Conservation (phyloP, 805 yeast genomes). For the Yamadazyma scolyti region DNA sequence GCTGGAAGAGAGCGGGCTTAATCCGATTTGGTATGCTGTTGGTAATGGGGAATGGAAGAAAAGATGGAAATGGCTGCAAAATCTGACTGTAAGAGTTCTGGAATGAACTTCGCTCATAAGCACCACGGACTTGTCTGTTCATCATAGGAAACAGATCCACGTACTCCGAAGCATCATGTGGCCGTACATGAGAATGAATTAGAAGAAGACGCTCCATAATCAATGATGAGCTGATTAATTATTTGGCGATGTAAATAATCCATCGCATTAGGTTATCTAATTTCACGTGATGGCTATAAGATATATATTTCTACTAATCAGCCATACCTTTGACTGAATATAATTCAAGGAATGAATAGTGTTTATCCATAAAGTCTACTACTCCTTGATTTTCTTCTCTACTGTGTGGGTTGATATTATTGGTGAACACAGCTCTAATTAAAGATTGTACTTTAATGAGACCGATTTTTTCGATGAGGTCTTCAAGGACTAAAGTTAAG, state of each 20-base stretch:
- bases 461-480: conserved; percentile 73
- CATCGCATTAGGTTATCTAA: too few relatives aligned
- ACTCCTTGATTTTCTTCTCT: conserved; percentile 45
- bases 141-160: conserved; percentile 10
- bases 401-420: conserved; percentile 15
- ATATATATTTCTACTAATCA: conserved; percentile 16
- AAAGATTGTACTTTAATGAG: conserved; percentile 70
- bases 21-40: too few relatives aligned
- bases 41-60: too few relatives aligned
- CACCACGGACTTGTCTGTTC: conserved; percentile 4
- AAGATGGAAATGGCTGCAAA: too few relatives aligned
- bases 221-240: too few relatives aligned
- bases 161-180: conserved; percentile 5
- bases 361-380: conserved; percentile 50
- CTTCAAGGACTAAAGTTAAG: conserved; percentile 53
- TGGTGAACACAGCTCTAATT: conserved; percentile 61
- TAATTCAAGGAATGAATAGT: conserved; percentile 44
- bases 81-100: too few relatives aligned
- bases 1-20: too few relatives aligned
- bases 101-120: too few relatives aligned
- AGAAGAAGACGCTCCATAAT: conserved; percentile 8
- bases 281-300: too few relatives aligned
- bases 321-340: conserved; percentile 45
- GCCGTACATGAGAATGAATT: conserved; percentile 9
- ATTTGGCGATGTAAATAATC: too few relatives aligned